These are phyloP conservation scores for Phytophthora cactorum DNA, from an alignment of 352 stramenopile species.

Conservation along the genomic window DNA sequence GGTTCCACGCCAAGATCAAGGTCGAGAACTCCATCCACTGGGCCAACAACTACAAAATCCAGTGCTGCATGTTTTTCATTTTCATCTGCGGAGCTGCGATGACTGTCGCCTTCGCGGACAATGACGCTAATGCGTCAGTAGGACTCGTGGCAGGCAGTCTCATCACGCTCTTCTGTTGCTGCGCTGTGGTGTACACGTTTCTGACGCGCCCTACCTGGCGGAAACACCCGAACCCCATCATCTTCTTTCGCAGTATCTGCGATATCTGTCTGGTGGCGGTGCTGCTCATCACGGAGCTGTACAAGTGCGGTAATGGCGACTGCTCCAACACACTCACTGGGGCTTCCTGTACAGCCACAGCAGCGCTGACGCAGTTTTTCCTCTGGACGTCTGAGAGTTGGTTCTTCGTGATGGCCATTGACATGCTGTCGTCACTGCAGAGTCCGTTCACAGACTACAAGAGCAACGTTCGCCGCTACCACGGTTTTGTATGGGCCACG, in stretches of 20 bases:
- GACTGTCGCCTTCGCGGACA: constrained; percentile 69
- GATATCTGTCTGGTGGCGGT: constrained; percentile 84
- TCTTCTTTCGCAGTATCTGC: constrained; percentile 86
- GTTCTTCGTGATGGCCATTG: constrained; percentile 91
- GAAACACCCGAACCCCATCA: constrained; percentile 89
- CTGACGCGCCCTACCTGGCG: constrained; percentile 76
- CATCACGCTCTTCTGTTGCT: constrained; percentile 81
- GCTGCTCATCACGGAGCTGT: constrained; percentile 79
- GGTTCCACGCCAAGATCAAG: constrained; percentile 90
- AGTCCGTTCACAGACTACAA: constrained; percentile 92
- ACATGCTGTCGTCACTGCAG: constrained; percentile 85
- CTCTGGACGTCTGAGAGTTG: constrained; percentile 89
- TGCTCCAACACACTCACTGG: constrained; percentile 46
- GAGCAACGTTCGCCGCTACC: constrained; percentile 82
- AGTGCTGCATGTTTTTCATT: constrained; percentile 77
- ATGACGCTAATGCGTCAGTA: constrained; percentile 61
- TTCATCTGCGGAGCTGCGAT: constrained; percentile 61
- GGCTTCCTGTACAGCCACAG: constrained; percentile 65
- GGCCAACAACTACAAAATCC: constrained; percentile 91
- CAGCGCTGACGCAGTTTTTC: constrained; percentile 86
- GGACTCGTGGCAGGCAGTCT: constrained; percentile 77
- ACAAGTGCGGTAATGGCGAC: constrained; percentile 68
- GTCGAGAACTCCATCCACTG: constrained; percentile 86
- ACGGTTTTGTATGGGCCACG: constrained; percentile 84
- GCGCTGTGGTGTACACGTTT: constrained; percentile 82